phyloP scores from a whole-genome alignment of 2,329 filamentous ascomycete species.

The Cladosporium colombiae region DNA sequence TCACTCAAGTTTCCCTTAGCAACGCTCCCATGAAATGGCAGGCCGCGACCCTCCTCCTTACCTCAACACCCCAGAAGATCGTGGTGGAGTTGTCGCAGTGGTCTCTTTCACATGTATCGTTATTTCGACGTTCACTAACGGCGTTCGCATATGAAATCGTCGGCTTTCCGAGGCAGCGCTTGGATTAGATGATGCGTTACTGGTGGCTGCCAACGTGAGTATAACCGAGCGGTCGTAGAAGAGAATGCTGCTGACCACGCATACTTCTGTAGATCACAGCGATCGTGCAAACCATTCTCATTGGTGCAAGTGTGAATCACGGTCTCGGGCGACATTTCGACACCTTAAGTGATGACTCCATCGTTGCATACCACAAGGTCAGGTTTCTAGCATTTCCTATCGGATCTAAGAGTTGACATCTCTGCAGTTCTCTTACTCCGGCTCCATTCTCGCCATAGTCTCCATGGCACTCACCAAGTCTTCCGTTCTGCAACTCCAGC shows the following conservation, averaged over 20 bases:
- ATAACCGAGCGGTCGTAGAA: background rate
- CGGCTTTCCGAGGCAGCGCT: background rate
- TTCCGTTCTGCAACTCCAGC: background rate
- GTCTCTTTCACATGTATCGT: background rate
- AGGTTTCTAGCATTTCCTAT: background rate
- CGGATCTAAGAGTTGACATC: background rate
- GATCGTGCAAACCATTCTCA: background rate
- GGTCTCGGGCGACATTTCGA: background rate
- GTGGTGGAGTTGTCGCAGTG: constrained; percentile 3
- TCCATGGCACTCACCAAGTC: constrained; percentile 5
- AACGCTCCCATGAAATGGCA: background rate
- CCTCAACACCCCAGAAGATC: constrained; percentile 4
- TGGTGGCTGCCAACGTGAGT: background rate
- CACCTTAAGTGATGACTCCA: background rate
- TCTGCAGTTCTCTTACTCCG: background rate
- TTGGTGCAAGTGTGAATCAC: background rate
- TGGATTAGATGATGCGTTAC: background rate
- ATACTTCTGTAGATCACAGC: background rate
- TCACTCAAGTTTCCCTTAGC: background rate
- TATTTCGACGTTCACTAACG: background rate
- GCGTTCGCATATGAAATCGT: background rate
- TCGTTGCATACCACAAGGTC: background rate
- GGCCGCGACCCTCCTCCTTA: constrained; percentile 3
- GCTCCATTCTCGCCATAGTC: constrained; percentile 1
- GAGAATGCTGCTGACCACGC: background rate